Percentiles rank a stretch among this genome's conserved stretches.
Evolutionary conservation across 225 moss, liverwort and hornwort species (phyloP).

Genomic region (Anthoceros angustus): DNA sequence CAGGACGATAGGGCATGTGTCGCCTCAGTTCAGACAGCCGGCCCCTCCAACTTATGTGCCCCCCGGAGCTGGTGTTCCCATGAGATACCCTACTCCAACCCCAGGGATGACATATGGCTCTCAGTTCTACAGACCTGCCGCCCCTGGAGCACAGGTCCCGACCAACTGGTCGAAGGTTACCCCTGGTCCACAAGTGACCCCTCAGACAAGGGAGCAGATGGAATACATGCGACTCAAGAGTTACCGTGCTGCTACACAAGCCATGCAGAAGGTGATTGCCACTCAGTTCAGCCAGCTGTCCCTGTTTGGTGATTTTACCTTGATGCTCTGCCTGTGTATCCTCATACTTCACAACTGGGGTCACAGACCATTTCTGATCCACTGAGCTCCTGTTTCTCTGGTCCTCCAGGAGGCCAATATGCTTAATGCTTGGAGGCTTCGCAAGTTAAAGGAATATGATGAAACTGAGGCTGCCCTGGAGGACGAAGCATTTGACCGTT

Average conservation of each 20-base stretch:
- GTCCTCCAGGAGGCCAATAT: slow-evolving; percentile 61
- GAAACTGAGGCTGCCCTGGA: slow-evolving; percentile 45
- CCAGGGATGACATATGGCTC: not conserved
- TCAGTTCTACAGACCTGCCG: not conserved
- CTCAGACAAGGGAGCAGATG: not conserved
- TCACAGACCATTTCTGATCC: no score
- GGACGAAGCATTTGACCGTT: slow-evolving; percentile 90
- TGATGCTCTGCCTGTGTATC: not conserved
- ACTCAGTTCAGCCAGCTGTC: not conserved
- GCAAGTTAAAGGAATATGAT: slow-evolving; percentile 52
- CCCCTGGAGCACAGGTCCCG: not conserved
- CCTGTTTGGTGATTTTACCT: not conserved
- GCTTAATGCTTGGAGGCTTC: slow-evolving; percentile 58
- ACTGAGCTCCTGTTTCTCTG: not conserved
- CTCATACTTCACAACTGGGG: no score
- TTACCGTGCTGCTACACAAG: not conserved
- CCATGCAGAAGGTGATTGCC: not conserved
- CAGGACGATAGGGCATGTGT: not conserved
- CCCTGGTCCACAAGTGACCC: not conserved
- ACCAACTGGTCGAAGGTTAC: not conserved
- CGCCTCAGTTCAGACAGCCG: slow-evolving; percentile 2
- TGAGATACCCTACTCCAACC: not conserved
- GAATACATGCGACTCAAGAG: not conserved
- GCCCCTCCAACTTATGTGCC: not conserved
- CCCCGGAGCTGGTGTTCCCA: not conserved